Base-by-base conservation (phyloP, 306 rosid species). In the Inga laurina region DNA sequence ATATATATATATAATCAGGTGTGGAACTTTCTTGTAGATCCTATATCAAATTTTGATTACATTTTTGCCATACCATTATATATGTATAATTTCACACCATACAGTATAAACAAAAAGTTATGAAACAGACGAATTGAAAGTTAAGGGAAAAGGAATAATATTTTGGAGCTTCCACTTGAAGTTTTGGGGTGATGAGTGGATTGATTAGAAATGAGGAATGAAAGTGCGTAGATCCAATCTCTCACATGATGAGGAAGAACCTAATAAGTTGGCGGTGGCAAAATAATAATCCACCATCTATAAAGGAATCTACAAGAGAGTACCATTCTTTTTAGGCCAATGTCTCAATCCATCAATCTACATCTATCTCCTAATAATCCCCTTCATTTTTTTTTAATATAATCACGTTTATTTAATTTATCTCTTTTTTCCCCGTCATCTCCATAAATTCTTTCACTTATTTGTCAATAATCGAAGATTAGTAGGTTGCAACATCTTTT, bases 311-410 rank as follows among this genome's bases (percentile, higher is more conserved):
- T 8, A 68, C 19, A 67, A 15, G 39, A 66, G 45, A 8, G 65
- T 7, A 59, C 32, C 15, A 12, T 62, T 27, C 74, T 67, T 67
- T 67, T 37, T 8, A 7, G 51, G 30, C 16, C 10, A 70, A 10
- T 9, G 54, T 71, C 75, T n/a, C 56, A 44, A n/a, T 71, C 75
- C 75, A 71, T 44, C 56, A 44, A 71, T 71, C 52, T 11, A 67
- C 18, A 6, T 49, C 18, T 49, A 14, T 48, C 56, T 15, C 56
- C 56, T 14, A 14, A 19, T 18, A 5, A 22, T 61, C 67, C 13
- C 67, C 2, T 61, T 24, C 32, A 10, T 22, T 24, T 3, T 3
- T 11, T 61, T 24, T 24, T 0, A 61, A n/a, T 19, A 21, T 21
- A 9, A 21, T 21, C 64, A 22, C 67, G 27, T 61, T 27, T 62